Base-by-base conservation (phyloP, 2,329 filamentous ascomycete species). In the Meredithiella fracta region DNA sequence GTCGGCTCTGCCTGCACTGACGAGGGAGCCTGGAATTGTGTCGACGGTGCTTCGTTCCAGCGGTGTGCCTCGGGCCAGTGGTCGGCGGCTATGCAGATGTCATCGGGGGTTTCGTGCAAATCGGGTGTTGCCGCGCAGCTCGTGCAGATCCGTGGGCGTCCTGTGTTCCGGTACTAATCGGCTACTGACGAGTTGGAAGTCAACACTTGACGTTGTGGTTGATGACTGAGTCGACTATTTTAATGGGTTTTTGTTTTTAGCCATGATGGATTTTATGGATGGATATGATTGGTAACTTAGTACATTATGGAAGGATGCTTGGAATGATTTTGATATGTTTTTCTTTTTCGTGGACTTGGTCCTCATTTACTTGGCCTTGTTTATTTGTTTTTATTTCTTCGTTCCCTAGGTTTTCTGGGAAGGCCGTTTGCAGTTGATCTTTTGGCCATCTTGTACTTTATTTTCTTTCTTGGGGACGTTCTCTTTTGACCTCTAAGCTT, bases 21-120 rank as follows among this genome's bases (percentile, higher is more conserved):
- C 3, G 78, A 82, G 62, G 80, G 80, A 20, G 61, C 65, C 15
- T 83, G 76, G 76, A 76, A 78, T 66, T 83, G 80, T 25, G 69
- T 67, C 17, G 69, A 67, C 22, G 78, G 77, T 52, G 67, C 65
- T 23, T 69, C 72, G 52, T 83, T 79, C 71, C 79, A 82, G 67
- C 77, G 78, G 56, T 83, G 79, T 61, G 78, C 77, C n/a, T 74
- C 71, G 14, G 79, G 79, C 4, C 61, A 65, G 55, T 83, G 79
- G 79, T 72, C 74, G 17, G 63, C 61, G 4, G 59, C 69, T 40
- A 69, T 75, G 58, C 62, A 66, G 37, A 72, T 82, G 71, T 73
- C 78, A 1, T 60, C 68, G 1, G 79, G 79, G 38, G 80, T 75
- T 14, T 66, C 67, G 26, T 83, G 79, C 66, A 60, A 64, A 56